Base-by-base conservation (phyloP, 495 filamentous ascomycete genomes). In the Trichoderma parareesei region DNA sequence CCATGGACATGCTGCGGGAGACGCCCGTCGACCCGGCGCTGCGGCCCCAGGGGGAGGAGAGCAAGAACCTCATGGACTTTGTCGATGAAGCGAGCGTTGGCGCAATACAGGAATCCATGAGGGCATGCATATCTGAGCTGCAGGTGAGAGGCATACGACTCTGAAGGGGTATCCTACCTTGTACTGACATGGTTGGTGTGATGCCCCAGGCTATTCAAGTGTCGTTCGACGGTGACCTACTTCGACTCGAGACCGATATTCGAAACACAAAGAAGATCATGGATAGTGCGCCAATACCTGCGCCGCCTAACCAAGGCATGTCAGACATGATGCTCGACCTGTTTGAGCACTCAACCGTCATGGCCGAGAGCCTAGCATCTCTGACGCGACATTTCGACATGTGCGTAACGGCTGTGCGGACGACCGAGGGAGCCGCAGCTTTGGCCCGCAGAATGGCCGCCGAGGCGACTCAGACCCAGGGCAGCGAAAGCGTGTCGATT, bases 361-460 rank as follows among this genome's bases (percentile, higher is more conserved):
- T 96, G 89, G 94, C 92, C 38, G 78, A 84, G 61, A 79, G 90
- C 27, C 81, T 98, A 1, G 85, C 93, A 68, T 89, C 88, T 3
- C 80, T 98, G 27, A 92, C 91, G n/a, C 80, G 81, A 14, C 95
- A 98, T 75, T 98, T 96, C 69, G 94, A 98, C 74, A 86, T 95
- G 64, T 98, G 94, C 71, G 91, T 94, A 27, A 92, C 87, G 4
- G 95, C 95, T 0, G 87, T 98, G 38, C 90, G 91, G 67, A 89
- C 93, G 66, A 97, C 93, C 2, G 93, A 98, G 78, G 94, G 93
- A 35, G 92, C 92, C 27, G 88, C 88, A 18, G 91, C 91, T 6
- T 83, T 87, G 46, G 80, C 84, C 46, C 81, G 85, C 43, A 77
- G 79, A 41, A 80, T 79, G 66, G 81, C 81, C 16, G 82, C 82